Evolutionary conservation across 805 yeast genomes (phyloP).

Genomic region (Wickerhamomyces chaumierensis): DNA sequence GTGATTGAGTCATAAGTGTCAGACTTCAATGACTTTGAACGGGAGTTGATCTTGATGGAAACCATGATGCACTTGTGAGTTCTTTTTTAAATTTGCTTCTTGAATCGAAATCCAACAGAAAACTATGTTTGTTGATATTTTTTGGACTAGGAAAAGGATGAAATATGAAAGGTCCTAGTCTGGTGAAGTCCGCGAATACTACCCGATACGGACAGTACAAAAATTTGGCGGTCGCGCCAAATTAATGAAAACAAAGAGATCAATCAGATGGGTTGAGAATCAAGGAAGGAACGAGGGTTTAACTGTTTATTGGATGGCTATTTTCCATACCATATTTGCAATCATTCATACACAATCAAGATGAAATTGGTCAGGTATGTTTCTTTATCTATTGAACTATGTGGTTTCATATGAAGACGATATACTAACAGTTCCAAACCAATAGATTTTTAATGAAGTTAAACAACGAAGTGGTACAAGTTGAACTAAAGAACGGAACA

Average conservation of each 20-base stretch:
- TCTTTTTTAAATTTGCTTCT: too few relatives aligned
- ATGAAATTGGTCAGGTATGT: slow-evolving; percentile 3
- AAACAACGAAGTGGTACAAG: slow-evolving; percentile 76
- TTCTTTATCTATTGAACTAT: not conserved
- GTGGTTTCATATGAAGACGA: not conserved
- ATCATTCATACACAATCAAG: not conserved
- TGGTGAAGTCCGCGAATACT: not conserved
- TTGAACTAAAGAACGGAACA: slow-evolving; percentile 87
- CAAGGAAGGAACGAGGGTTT: not conserved
- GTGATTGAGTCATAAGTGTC: slow-evolving; percentile 22
- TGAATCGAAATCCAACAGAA: too few relatives aligned
- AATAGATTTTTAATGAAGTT: slow-evolving; percentile 75
- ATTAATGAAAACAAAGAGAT: too few relatives aligned
- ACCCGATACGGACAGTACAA: not conserved
- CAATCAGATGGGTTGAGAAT: too few relatives aligned
- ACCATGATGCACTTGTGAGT: slow-evolving; percentile 3
- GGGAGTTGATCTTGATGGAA: slow-evolving; percentile 37
- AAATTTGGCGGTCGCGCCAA: not conserved
- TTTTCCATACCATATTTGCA: not conserved
- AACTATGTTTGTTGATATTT: too few relatives aligned
- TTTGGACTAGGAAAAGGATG: too few relatives aligned
- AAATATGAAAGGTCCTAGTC: too few relatives aligned
- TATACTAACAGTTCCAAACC: slow-evolving; percentile 36
- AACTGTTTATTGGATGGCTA: not conserved
- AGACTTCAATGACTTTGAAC: slow-evolving; percentile 47